phyloP scores from a whole-genome alignment of 2,329 filamentous ascomycete genomes.

The Aspergillus pseudoglaucus region DNA sequence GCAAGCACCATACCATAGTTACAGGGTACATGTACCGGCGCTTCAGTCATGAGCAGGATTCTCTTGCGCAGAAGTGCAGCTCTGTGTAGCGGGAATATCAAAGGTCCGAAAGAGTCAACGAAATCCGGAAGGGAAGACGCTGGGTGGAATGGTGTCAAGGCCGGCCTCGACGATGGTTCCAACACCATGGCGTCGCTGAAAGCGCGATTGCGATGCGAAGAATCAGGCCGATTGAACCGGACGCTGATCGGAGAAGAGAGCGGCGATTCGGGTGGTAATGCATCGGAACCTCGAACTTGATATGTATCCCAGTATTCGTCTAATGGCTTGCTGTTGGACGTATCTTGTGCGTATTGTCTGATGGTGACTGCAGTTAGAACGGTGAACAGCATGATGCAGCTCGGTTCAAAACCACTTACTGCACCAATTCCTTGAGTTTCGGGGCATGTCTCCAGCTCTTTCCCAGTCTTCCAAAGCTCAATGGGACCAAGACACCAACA shows the following conservation, averaged over 20 bases:
- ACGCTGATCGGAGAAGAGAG: constrained; percentile 47
- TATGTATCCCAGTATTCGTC: constrained; percentile 70
- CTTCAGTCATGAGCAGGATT: constrained; percentile 77
- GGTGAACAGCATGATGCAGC: neutral
- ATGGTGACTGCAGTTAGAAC: constrained; percentile 7
- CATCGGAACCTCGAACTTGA: constrained; percentile 32
- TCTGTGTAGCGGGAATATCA: constrained; percentile 86
- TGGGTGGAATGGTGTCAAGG: constrained; percentile 72
- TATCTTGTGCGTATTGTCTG: constrained; percentile 57
- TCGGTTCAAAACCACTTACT: constrained; percentile 40
- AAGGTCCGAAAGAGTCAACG: constrained; percentile 76
- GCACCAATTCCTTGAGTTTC: constrained; percentile 65
- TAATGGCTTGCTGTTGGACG: constrained; percentile 56
- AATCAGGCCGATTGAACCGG: constrained; percentile 37
- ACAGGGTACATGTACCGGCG: constrained; percentile 77
- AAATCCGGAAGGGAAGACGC: constrained; percentile 74
- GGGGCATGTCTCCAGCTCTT: constrained; percentile 84
- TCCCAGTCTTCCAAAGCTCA: constrained; percentile 78
- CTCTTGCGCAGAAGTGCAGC: constrained; percentile 80
- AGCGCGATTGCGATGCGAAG: constrained; percentile 27
- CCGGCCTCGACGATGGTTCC: constrained; percentile 43
- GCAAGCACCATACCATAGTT: constrained; percentile 66
- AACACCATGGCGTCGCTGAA: constrained; percentile 39
- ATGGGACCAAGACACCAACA: constrained; percentile 78
- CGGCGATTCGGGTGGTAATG: constrained; percentile 39